Percentiles rank a stretch among this genome's conserved stretches.
phyloP scores from a whole-genome alignment of 176 grass and related monocot genomes.

The Juncus inflexus region DNA sequence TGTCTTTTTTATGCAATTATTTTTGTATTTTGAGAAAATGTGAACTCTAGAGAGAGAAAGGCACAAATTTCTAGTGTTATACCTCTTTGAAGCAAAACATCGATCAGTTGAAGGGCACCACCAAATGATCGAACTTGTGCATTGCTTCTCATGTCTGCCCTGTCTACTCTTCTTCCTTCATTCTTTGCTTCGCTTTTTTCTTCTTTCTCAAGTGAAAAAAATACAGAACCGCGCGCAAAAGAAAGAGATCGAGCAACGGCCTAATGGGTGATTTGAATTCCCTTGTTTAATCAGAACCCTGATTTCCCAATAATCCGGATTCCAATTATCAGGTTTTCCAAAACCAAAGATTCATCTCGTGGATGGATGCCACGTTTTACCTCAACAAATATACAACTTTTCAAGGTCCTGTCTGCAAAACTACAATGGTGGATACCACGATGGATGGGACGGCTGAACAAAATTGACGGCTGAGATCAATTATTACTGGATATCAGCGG shows the following conservation, averaged over 20 bases:
- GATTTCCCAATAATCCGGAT: too few species aligned
- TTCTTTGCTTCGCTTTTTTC: slow-evolving; percentile 10
- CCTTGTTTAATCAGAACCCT: background rate
- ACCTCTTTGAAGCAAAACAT: slow-evolving; percentile 4
- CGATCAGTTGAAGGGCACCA: slow-evolving; percentile 12
- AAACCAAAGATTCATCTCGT: too few species aligned
- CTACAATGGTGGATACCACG: slow-evolving; percentile 10
- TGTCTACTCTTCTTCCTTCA: slow-evolving; percentile 1
- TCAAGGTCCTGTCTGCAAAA: too few species aligned
- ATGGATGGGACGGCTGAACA: background rate
- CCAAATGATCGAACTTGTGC: slow-evolving; percentile 6
- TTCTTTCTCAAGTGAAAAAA: background rate
- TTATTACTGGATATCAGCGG: slow-evolving; percentile 2
- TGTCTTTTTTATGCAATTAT: slow-evolving; percentile 2
- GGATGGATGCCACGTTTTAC: too few species aligned
- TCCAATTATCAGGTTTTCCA: too few species aligned
- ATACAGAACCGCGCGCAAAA: background rate
- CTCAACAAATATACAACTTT: too few species aligned
- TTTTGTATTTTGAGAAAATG: background rate
- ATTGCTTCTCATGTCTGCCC: slow-evolving; percentile 22
- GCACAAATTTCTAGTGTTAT: background rate
- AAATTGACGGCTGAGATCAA: background rate
- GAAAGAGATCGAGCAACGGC: background rate
- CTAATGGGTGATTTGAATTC: too few species aligned
- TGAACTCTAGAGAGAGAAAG: too few species aligned